Evolutionary conservation across 306 rosid genomes (phyloP).

Genomic region (Cicer bijugum): DNA sequence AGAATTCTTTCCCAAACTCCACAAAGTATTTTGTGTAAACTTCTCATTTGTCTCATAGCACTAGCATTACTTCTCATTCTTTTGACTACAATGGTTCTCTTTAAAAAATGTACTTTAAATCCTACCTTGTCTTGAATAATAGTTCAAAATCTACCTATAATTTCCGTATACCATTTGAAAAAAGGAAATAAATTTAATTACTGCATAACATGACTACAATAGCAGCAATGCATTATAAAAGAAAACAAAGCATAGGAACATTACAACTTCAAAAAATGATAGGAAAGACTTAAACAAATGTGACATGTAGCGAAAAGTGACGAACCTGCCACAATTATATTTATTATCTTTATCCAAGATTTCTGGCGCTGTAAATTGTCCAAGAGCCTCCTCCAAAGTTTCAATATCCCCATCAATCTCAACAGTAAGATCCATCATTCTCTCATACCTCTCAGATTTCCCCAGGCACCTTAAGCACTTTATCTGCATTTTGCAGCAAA

Average conservation of each 20-base stretch:
- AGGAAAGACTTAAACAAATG: conserved; percentile 6
- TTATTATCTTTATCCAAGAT: conserved; percentile 71
- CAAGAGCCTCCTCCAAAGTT: conserved; percentile 84
- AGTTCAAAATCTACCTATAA: conserved; percentile 10
- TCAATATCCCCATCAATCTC: conserved; percentile 84
- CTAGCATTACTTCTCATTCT: neutral
- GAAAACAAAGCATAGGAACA: conserved; percentile 12
- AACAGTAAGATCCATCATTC: conserved; percentile 87
- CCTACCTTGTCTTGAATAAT: neutral
- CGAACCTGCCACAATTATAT: conserved; percentile 76
- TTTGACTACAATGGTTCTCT: neutral
- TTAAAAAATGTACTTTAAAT: neutral
- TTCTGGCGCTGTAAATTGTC: conserved; percentile 80
- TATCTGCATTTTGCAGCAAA: conserved; percentile 58
- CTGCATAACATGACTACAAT: conserved; percentile 2
- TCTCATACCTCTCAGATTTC: conserved; percentile 70
- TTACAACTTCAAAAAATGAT: conserved; percentile 7
- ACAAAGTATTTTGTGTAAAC: neutral
- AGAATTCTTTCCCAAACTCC: neutral
- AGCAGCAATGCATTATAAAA: conserved; percentile 7
- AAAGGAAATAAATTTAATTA: neutral
- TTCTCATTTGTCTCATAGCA: neutral
- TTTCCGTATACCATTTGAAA: neutral
- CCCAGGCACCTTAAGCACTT: conserved; percentile 78
- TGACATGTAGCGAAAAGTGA: conserved; percentile 25